Conservation (phyloP, 495 filamentous ascomycete species). For the Peziza echinospora region DNA sequence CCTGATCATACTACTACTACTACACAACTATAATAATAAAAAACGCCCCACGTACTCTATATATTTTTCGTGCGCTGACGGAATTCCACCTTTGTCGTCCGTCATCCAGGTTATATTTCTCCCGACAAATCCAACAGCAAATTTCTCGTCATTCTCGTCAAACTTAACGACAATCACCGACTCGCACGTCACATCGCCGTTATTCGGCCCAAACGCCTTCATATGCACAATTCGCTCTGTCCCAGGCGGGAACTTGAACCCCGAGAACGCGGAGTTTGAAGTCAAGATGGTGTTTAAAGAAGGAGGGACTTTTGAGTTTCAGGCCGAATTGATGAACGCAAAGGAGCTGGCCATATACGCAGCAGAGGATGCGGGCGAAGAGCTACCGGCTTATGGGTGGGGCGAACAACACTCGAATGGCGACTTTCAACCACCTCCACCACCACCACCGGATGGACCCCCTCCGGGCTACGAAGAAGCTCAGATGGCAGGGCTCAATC, state of each 20-base stretch:
- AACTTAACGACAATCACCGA: constrained; percentile 73
- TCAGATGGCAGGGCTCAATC: constrained; percentile 29
- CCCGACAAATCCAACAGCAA: constrained; percentile 41
- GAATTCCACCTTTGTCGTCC: no score
- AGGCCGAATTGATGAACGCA: constrained; percentile 58
- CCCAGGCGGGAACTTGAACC: constrained; percentile 60
- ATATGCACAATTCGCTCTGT: constrained; percentile 57
- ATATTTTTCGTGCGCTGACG: no score
- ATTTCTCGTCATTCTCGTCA: constrained; percentile 69
- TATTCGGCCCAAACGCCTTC: constrained; percentile 95
- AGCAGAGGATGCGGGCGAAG: constrained; percentile 22
- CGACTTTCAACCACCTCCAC: constrained; percentile 6
- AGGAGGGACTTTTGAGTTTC: constrained; percentile 83
- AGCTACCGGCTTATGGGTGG: constrained; percentile 54
- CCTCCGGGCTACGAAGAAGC: constrained; percentile 88
- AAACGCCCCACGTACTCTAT: no score
- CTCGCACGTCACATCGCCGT: constrained; percentile 73
- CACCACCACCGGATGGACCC: constrained; percentile 46
- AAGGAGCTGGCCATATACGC: constrained; percentile 53
- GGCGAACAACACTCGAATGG: constrained; percentile 9
- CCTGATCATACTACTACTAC: no score
- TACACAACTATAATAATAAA: no score
- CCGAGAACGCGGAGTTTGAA: constrained; percentile 49
- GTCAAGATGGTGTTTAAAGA: constrained; percentile 79
- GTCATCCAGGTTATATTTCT: constrained; percentile 90